Conservation (phyloP, 805 yeast species). For the Cyberlindnera saturnus region DNA sequence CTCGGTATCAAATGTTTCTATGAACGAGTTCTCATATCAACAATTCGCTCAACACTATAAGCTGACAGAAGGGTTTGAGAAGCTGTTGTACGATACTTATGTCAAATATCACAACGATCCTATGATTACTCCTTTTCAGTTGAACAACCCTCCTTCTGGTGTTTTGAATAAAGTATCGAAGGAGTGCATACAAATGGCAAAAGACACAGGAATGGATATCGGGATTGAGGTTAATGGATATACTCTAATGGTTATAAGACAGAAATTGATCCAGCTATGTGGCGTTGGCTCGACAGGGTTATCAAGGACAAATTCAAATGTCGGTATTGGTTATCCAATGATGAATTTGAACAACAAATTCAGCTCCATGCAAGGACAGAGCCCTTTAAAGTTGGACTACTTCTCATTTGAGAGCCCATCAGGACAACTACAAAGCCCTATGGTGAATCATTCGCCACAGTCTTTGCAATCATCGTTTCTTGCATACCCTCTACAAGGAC, state of each 20-base stretch:
- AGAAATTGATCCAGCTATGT: conserved; percentile 27
- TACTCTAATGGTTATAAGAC: conserved; percentile 33
- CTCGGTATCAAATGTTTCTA: conserved; percentile 12
- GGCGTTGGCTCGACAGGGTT: conserved; percentile 8
- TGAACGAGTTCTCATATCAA: conserved; percentile 19
- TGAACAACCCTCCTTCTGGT: conserved; percentile 61
- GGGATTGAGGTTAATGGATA: conserved; percentile 34
- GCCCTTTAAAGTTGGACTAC: conserved; percentile 14
- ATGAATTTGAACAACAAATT: conserved; percentile 19
- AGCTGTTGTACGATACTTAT: conserved; percentile 39
- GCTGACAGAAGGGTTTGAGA: conserved; percentile 35
- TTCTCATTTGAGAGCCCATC: conserved; percentile 22
- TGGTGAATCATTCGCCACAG: neutral
- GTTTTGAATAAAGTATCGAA: conserved; percentile 55
- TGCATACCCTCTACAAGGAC: conserved; percentile 1
- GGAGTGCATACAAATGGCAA: conserved; percentile 38
- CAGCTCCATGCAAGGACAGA: conserved; percentile 5
- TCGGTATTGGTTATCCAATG: conserved; percentile 12
- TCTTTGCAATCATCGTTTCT: neutral
- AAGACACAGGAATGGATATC: conserved; percentile 27
- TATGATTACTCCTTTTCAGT: conserved; percentile 61
- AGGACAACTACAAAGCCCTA: conserved; percentile 3
- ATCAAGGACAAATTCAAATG: conserved; percentile 17
- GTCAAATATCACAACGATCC: conserved; percentile 49
- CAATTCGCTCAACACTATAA: conserved; percentile 23